Evolutionary conservation across 768 basidiomycete genomes (phyloP).

Genomic region (Kwoniella botswanensis): DNA sequence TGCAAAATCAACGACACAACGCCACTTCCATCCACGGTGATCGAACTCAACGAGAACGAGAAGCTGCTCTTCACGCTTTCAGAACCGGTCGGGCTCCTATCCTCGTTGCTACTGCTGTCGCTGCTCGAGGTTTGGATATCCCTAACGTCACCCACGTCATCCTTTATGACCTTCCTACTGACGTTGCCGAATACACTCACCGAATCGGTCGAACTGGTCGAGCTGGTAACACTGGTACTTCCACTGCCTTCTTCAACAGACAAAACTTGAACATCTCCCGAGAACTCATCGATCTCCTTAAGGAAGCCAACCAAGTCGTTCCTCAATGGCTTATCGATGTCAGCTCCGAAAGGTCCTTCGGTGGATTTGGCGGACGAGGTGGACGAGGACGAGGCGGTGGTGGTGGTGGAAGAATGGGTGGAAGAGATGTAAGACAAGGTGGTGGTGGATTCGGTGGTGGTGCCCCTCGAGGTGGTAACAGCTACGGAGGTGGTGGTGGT

Average conservation of each 20-base stretch:
- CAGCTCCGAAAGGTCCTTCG: slow-evolving; percentile 69
- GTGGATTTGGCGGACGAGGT: slow-evolving; percentile 65
- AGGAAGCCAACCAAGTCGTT: slow-evolving; percentile 92
- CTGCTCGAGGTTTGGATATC: slow-evolving; percentile 98
- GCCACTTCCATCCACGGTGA: slow-evolving; percentile 99
- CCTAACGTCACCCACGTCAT: slow-evolving; percentile 99
- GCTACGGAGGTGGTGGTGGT: slow-evolving; percentile 56
- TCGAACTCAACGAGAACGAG: slow-evolving; percentile 95
- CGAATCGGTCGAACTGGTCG: slow-evolving; percentile 98
- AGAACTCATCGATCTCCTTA: slow-evolving; percentile 88
- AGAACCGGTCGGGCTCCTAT: slow-evolving; percentile 92
- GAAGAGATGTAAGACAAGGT: slow-evolving; percentile 61
- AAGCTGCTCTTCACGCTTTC: slow-evolving; percentile 93
- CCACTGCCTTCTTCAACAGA: slow-evolving; percentile 84
- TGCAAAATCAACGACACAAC: slow-evolving; percentile 77
- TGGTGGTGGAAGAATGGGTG: slow-evolving; percentile 64
- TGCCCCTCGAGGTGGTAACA: slow-evolving; percentile 63
- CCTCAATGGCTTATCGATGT: slow-evolving; percentile 89
- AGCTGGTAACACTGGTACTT: slow-evolving; percentile 95
- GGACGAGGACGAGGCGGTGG: slow-evolving; percentile 57
- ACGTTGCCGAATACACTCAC: slow-evolving; percentile 99
- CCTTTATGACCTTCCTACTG: slow-evolving; percentile 96
- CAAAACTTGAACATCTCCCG: slow-evolving; percentile 90
- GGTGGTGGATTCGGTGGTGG: slow-evolving; percentile 56
- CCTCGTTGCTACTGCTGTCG: slow-evolving; percentile 97